Base-by-base conservation (phyloP, 257 asterid genomes). In the Rauvolfia tetraphylla region DNA sequence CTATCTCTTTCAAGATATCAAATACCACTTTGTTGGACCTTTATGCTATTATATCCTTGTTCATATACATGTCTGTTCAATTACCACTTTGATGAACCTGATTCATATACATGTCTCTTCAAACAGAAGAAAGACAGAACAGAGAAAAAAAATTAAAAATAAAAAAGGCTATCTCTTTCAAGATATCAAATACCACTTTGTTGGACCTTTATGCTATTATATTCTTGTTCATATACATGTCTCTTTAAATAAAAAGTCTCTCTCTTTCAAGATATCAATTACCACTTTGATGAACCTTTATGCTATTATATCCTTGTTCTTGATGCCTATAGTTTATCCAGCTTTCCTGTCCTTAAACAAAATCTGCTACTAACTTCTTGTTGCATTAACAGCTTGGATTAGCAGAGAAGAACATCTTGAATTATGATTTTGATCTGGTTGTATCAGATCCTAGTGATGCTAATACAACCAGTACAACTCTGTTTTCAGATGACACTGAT, bases 401-500 rank as follows among this genome's bases (percentile, higher is more conserved):
- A 63, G 97, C 91, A 68, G 99, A 95, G 94, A 95, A 95, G 96
- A 93, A 84, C 85, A 84, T 95, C 36, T 76, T 95, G 81, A 91
- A 78, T 83, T 90, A 93, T 83, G 99, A 95, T 83, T 79, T 95
- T 76, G 98, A 93, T 83, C 80, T 84, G 84, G 92, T 87, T 72
- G 86, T 83, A 74, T 91, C 98, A 42, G 99, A 95, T 79, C 99
- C 85, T 74, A 95, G 99, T 76, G 99, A 93, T 87, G 95, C 92
- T 79, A 95, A 91, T 75, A 93, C 99, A 83, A 95, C 83, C 88
- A 95, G 97, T 92, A 88, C 99, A 67, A 91, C 96, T 68, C 82
- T 93, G 82, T 93, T 95, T 85, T 95, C 98, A 54, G 99, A 95
- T 86, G 99, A 95, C 78, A 92, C 97, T 9, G 96, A 92, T 68